Evolutionary conservation across 345 rosid genomes (phyloP), one percentile per base, ranked within the genome.

Genomic region (Angophora floribunda): DNA sequence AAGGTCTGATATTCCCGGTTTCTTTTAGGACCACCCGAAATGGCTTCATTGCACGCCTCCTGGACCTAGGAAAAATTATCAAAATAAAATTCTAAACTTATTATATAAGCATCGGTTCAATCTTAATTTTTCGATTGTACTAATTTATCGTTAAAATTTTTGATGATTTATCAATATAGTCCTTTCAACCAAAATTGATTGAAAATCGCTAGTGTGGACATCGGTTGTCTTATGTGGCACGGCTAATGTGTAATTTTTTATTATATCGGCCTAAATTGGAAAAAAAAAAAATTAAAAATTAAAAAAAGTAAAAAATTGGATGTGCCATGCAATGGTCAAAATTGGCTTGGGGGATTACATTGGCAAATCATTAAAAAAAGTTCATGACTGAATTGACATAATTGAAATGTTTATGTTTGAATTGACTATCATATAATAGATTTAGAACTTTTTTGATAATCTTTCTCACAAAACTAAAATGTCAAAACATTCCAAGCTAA

Each of bases 191-290:
- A 22, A 55, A 55, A 55, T 22, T 22, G 13, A 9, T 55, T 0
- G 0, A 12, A 55, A 55, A 55, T 5, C 22, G 61, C 1, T 55
- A 1, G 21, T 9, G 6, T 3, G 14, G 51, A 50, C 13, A 11
- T 50, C 12, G 5, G 1, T 4, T 21, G 9, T 55, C 21, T 12
- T 22, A 55, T 28, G 1, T 0, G 6, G 5, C 61, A 21, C 22
- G 61, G 5, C 28, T 28, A 21, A 55, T 36, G 41, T 36, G 41
- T 36, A 36, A 22, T 9, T 5, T 55, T 55, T 55, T 22, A 3
- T 55, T 55, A 55, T 6, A 0, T 55, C 21, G 61, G 61, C 61
- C 61, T 2, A 55, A 55, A 28, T 55, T 50, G 21, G 61, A 7
- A 9, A 1, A 55, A 55, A 22, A 55, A 8, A 9, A 55, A 55